Evolutionary conservation across 2,329 filamentous ascomycete species (phyloP), one percentile per base, ranked within the genome.

Genomic region (Nemania sp.): DNA sequence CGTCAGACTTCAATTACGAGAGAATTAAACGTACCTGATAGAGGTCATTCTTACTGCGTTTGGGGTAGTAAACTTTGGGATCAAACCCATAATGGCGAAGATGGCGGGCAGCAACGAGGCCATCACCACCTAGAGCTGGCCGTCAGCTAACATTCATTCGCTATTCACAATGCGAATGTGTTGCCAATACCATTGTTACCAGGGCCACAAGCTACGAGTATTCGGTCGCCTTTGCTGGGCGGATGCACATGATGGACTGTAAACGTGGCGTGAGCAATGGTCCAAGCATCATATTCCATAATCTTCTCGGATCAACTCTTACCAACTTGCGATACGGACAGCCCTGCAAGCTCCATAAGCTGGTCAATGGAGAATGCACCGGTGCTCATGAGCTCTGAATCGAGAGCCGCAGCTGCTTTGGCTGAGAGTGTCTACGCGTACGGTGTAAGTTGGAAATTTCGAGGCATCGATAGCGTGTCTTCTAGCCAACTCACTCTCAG

Each of bases 351-450:
- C 70, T 97, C 94, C 94, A 99, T 97, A 43, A 99, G 78, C 73
- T 99, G 94, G 69, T 97, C 94, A 50, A 99, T 82, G 9, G 91
- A 96, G 74, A 96, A 99, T 7, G 89, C 91, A 1, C 86, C 84
- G 9, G 83, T 82, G 68, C 84, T 89, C 92, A 99, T 97, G 58
- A 99, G 86, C 70, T 99, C 93, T 72, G 90, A 86, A 70, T 99
- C 94, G 15, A 99, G 82, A 42, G 90, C 89, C 0, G 90, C 88
- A 0, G 94, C 94, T 60, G 91, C 90, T 73, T 94, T 91, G 36
- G 93, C 87, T 8, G 87, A 88, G 22, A 99, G 81, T 22, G 91
- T 96, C 91, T 95, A 49, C 6, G 17, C 11, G 20, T 28, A 42
- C 12, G 23, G 39, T 60, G 58, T 68, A 56, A 67, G 66, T 62